Conservation (phyloP, 345 rosid genomes). For the Firmiana major region DNA sequence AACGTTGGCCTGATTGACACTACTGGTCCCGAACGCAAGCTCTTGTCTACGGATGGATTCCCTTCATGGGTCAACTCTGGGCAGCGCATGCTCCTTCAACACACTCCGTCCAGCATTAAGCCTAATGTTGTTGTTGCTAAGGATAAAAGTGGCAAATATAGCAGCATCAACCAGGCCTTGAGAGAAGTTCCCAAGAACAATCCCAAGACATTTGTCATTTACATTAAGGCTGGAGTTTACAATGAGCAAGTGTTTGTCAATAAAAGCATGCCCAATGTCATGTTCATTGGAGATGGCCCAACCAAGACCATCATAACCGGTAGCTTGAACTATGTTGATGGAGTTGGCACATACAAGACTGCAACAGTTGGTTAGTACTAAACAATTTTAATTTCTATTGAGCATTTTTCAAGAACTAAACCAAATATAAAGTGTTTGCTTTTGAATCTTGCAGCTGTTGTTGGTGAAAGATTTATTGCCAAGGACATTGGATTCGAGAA, state of each 20-base stretch:
- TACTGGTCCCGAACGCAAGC: slow-evolving; percentile 27
- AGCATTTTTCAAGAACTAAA: background rate
- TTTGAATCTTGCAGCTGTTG: slow-evolving; percentile 30
- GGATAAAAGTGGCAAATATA: slow-evolving; percentile 71
- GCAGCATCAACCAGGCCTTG: slow-evolving; percentile 56
- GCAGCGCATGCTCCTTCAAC: slow-evolving; percentile 36
- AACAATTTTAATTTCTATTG: no score
- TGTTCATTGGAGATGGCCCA: slow-evolving; percentile 75
- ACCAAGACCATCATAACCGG: slow-evolving; percentile 65
- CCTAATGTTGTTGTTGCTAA: slow-evolving; percentile 56
- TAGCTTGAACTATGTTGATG: slow-evolving; percentile 36
- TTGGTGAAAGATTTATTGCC: slow-evolving; percentile 55
- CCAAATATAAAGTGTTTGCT: background rate
- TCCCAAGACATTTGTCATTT: slow-evolving; percentile 39
- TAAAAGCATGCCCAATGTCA: slow-evolving; percentile 29
- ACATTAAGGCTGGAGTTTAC: slow-evolving; percentile 72
- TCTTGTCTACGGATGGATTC: slow-evolving; percentile 27
- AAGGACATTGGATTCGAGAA: slow-evolving; percentile 69
- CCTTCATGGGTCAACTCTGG: slow-evolving; percentile 48
- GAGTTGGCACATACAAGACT: slow-evolving; percentile 46
- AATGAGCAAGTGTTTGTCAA: slow-evolving; percentile 42
- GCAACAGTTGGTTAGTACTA: slow-evolving; percentile 51
- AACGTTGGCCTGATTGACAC: background rate
- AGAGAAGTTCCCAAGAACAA: slow-evolving; percentile 34
- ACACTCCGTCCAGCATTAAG: slow-evolving; percentile 22